phyloP scores from a whole-genome alignment of 78 protist genomes.

The Guillardia theta region DNA sequence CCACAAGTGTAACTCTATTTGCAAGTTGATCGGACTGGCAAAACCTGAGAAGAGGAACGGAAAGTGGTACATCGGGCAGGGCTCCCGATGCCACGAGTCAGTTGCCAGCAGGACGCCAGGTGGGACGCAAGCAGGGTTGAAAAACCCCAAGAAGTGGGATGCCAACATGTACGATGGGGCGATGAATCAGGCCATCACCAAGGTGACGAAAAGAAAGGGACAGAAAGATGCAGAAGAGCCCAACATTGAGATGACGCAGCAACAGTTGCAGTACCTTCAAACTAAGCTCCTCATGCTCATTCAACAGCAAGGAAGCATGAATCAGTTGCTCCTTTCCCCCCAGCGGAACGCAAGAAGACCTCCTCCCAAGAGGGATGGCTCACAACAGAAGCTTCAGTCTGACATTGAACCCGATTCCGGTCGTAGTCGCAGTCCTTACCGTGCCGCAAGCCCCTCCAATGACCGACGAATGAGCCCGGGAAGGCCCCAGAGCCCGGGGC shows the following conservation, averaged over 20 bases:
- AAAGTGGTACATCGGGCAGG: background rate
- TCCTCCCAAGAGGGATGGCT: background rate
- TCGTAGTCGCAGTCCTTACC: background rate
- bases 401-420: background rate
- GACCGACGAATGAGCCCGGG: background rate
- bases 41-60: background rate
- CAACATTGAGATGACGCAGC: background rate
- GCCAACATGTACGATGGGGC: background rate
- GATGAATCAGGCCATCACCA: background rate
- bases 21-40: background rate
- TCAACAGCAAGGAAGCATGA: background rate
- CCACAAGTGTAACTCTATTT: constrained; percentile 5
- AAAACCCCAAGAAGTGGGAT: background rate
- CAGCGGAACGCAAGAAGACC: background rate
- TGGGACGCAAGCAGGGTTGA: no score
- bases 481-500: background rate
- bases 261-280: background rate
- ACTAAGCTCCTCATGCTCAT: background rate
- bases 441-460: background rate
- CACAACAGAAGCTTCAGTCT: background rate
- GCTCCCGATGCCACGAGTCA: background rate
- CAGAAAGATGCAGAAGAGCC: background rate
- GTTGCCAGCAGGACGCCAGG: background rate
- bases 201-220: background rate
- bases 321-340: background rate